Evolutionary conservation across 2,329 filamentous ascomycete genomes (phyloP).

Genomic region (Xylariaceae sp.): DNA sequence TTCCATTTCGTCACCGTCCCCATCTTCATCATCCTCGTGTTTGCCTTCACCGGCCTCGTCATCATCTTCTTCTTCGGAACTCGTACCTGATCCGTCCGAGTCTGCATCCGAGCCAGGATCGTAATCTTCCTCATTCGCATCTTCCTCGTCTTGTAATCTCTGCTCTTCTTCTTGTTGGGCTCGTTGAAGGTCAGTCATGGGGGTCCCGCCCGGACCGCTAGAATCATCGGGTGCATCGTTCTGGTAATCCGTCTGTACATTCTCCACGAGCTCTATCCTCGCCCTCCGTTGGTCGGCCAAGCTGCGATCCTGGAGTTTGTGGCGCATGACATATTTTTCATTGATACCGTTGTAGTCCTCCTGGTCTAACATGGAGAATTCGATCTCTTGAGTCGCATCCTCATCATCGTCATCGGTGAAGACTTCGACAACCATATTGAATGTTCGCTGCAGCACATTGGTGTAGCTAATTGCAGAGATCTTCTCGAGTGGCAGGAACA

Average conservation of each 20-base stretch:
- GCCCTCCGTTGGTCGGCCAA: constrained; percentile 64
- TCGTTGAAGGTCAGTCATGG: constrained; percentile 46
- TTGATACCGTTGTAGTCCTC: constrained; percentile 62
- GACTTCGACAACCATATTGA: constrained; percentile 61
- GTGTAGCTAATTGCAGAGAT: constrained; percentile 63
- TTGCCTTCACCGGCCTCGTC: constrained; percentile 45
- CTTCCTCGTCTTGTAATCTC: constrained; percentile 53
- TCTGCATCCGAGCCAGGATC: constrained; percentile 58
- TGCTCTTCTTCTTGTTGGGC: constrained; percentile 49
- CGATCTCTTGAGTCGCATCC: constrained; percentile 53
- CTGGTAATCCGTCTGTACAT: constrained; percentile 43
- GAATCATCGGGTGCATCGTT: constrained; percentile 38
- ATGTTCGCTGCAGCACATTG: constrained; percentile 61
- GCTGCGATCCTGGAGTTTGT: constrained; percentile 60
- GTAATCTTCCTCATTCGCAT: constrained; percentile 62
- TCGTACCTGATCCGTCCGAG: constrained; percentile 51
- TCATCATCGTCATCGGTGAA: constrained; percentile 40
- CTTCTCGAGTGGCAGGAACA: constrained; percentile 57
- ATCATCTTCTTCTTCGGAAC: constrained; percentile 48
- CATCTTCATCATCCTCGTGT: constrained; percentile 36
- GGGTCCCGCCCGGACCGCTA: constrained; percentile 41
- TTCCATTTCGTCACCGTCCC: constrained; percentile 35
- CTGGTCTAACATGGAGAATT: constrained; percentile 66
- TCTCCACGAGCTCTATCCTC: constrained; percentile 58
- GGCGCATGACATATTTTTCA: constrained; percentile 53